These are phyloP conservation scores for Epichloe elymi DNA, from an alignment of 2,329 filamentous ascomycete species.

Conservation along the genomic window DNA sequence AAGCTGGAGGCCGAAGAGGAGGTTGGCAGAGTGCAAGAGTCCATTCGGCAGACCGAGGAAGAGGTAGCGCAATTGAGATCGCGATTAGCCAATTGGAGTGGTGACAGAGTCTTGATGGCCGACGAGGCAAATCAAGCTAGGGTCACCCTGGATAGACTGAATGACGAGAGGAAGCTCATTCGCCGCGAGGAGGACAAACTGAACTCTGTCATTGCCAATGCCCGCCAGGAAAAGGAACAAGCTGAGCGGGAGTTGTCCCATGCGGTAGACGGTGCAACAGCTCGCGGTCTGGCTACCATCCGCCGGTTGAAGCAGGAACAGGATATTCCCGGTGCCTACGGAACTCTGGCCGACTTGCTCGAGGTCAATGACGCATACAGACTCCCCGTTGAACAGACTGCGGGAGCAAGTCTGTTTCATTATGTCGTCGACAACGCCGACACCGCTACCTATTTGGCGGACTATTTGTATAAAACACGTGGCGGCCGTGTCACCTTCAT, in stretches of 20 bases:
- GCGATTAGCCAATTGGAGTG: constrained; percentile 66
- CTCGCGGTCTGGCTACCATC: constrained; percentile 75
- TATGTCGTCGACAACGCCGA: constrained; percentile 89
- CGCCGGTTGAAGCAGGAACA: constrained; percentile 68
- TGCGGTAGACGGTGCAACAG: constrained; percentile 81
- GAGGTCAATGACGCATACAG: constrained; percentile 75
- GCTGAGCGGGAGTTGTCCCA: constrained; percentile 68
- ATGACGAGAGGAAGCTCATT: constrained; percentile 77
- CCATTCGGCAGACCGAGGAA: constrained; percentile 59
- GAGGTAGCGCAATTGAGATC: constrained; percentile 59
- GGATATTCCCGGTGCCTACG: constrained; percentile 76
- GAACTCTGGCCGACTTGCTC: constrained; percentile 86
- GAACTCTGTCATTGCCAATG: constrained; percentile 61
- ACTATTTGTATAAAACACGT: constrained; percentile 64
- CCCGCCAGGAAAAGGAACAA: constrained; percentile 61
- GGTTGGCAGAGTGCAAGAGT: constrained; percentile 54
- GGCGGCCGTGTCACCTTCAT: constrained; percentile 89
- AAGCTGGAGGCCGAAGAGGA: constrained; percentile 76
- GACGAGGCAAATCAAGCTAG: constrained; percentile 66
- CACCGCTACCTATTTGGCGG: constrained; percentile 70
- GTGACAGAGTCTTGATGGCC: constrained; percentile 57
- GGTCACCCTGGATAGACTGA: constrained; percentile 63
- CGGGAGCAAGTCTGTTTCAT: constrained; percentile 85
- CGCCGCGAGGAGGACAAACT: constrained; percentile 84
- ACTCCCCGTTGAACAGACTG: constrained; percentile 82